These are phyloP conservation scores for Mycena vulgaris DNA, from an alignment of 768 basidiomycete species.

Conservation along the genomic window DNA sequence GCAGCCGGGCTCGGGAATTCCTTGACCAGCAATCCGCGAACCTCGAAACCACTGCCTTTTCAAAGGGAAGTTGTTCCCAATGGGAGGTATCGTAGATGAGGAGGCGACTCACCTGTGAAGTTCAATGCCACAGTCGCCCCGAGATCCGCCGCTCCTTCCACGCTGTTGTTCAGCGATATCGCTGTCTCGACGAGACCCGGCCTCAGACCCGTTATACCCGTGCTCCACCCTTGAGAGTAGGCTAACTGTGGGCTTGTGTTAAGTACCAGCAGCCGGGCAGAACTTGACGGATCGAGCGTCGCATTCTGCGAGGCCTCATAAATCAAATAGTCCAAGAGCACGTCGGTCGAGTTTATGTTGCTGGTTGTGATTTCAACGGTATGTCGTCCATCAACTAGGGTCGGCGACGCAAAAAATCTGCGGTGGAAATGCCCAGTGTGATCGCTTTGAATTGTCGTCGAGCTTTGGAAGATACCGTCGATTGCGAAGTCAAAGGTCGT, in stretches of 20 bases:
- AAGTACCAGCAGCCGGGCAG: background rate
- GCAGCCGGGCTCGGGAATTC: background rate
- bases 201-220: background rate
- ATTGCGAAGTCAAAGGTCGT: background rate
- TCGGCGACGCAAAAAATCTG: background rate
- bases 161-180: background rate
- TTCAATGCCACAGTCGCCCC: background rate
- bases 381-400: background rate
- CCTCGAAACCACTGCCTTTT: conserved; percentile 1
- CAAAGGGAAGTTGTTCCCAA: background rate
- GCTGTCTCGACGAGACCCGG: background rate
- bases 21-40: background rate
- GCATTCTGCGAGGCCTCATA: conserved; percentile 13
- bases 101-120: background rate
- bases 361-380: background rate
- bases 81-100: too few relatives aligned
- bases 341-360: background rate
- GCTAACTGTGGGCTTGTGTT: conserved; percentile 12
- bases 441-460: background rate
- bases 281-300: background rate
- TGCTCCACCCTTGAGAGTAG: conserved; percentile 11
- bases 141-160: background rate
- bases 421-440: background rate
- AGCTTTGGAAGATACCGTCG: background rate
- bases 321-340: conserved; percentile 8